Base-by-base conservation (phyloP, 371 early-diverging fungal species). In the Funneliformis caledonium region DNA sequence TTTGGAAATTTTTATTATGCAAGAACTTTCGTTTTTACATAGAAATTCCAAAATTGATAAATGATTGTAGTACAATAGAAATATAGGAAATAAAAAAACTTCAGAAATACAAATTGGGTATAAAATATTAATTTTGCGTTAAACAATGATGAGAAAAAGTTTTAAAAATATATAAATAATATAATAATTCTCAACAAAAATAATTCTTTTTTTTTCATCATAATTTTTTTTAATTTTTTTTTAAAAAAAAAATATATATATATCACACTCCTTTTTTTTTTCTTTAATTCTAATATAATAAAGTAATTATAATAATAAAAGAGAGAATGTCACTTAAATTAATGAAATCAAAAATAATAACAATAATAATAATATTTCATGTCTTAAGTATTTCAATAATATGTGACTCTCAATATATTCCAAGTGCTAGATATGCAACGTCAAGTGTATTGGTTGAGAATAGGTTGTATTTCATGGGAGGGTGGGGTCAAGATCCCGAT, bases 381-480 rank as follows among this genome's bases (percentile, higher is more conserved):
- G 22, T 64, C 19, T 33, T 14, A 64, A 65, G 12, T 8, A 31
- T 65, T 33, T 26, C n/a, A 4, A 4, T 10, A 59, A 12, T 19
- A 19, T 19, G 26, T 14, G 1, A 65, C n/a, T 65, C 65, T 8
- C 33, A 14, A 16, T 65, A 43, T 43, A 19, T 43, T 37, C 77
- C 77, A 31, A 37, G 4, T 22, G 65, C 67, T 14, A 31, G 77
- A 45, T 65, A 65, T 65, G 8, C 50, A 31, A 37, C 37, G 26
- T 65, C 22, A 14, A 26, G 43, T n/a, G 16, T 77, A 14, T 65
- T 77, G 19, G 45, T 65, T 45, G 42, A 59, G 12, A 14, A 33
- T 47, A 43, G 26, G 19, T 48, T 76, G 48, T 77, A 77, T 65
- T 77, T 77, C 48, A 33, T 77, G 3, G 77, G 77, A 50, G 77